A percentile compares a stretch with the other conserved stretches of the same genome.
Evolutionary conservation across 352 stramenopile genomes (phyloP).

Genomic region (Phytophthora pseudosyringae): DNA sequence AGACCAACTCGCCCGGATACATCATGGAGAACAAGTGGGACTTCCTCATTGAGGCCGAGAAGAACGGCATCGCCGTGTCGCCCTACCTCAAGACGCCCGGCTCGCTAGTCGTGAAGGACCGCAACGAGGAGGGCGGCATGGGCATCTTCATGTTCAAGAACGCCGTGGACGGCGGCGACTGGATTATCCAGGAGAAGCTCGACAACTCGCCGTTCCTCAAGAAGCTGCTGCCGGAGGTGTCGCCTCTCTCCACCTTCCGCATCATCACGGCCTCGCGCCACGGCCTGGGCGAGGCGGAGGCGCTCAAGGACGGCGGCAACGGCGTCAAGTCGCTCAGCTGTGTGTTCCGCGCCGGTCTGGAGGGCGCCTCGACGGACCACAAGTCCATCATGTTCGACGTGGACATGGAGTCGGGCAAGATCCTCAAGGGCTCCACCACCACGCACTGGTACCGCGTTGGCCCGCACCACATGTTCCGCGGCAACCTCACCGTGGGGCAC

Average conservation of each 20-base stretch:
- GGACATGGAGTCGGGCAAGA: conserved; percentile 93
- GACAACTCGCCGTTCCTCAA: conserved; percentile 94
- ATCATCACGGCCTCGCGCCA: conserved; percentile 96
- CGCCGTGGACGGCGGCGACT: conserved; percentile 92
- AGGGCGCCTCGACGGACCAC: conserved; percentile 94
- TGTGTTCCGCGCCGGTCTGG: conserved; percentile 76
- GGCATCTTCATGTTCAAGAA: conserved; percentile 99
- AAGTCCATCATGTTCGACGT: conserved; percentile 99
- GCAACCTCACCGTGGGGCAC: conserved; percentile 85
- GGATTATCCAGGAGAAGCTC: conserved; percentile 97
- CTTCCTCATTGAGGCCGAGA: conserved; percentile 94
- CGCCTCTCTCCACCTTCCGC: conserved; percentile 97
- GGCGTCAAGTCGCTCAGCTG: conserved; percentile 83
- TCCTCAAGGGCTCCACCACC: conserved; percentile 96
- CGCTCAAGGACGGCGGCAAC: conserved; percentile 56
- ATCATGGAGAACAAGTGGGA: conserved; percentile 99
- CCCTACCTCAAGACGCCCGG: conserved; percentile 92
- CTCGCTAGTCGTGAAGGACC: conserved; percentile 96
- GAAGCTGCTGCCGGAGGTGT: conserved; percentile 91
- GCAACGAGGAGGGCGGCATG: conserved; percentile 98
- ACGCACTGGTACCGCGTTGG: conserved; percentile 96
- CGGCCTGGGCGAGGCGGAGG: conserved; percentile 54
- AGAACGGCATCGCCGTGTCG: conserved; percentile 92
- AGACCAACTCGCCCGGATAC: conserved; percentile 94
- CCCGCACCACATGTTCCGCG: conserved; percentile 68